These are phyloP conservation scores for Gymnopus androsaceus DNA, from an alignment of 1,284 basidiomycete genomes.

Conservation along the genomic window DNA sequence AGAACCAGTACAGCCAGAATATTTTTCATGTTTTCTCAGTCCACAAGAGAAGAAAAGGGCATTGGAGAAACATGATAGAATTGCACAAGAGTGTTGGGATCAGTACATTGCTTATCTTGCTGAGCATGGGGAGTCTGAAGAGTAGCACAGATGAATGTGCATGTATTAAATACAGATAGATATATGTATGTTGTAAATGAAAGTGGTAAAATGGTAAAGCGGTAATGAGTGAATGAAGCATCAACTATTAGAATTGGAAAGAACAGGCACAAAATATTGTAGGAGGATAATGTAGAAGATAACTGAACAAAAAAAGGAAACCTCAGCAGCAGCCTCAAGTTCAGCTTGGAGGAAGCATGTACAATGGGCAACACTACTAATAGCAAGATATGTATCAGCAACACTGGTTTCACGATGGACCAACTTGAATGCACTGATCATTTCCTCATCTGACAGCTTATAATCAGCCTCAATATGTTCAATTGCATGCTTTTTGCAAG, in stretches of 20 bases:
- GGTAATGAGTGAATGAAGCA: too few species aligned
- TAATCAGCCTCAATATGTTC: slow-evolving; percentile 16
- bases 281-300: too few species aligned
- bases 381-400: slow-evolving; percentile 29
- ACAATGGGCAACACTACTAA: slow-evolving; percentile 9
- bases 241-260: background rate
- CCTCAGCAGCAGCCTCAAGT: background rate
- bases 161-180: background rate
- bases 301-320: too few species aligned
- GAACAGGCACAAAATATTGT: too few species aligned
- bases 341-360: background rate
- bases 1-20: background rate
- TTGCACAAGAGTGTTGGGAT: background rate
- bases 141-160: background rate
- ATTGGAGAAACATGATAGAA: background rate
- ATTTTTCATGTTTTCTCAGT: background rate
- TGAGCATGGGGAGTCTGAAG: background rate
- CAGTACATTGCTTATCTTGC: background rate
- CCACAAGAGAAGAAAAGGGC: background rate
- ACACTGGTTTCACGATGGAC: slow-evolving; percentile 24
- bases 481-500: background rate
- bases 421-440: slow-evolving; percentile 18
- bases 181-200: too few species aligned
- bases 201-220: too few species aligned
- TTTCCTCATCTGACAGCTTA: slow-evolving; percentile 14